Evolutionary conservation across 352 stramenopile genomes (phyloP), one percentile per base, ranked within the genome.

Genomic region (Thraustochytrium striatum): DNA sequence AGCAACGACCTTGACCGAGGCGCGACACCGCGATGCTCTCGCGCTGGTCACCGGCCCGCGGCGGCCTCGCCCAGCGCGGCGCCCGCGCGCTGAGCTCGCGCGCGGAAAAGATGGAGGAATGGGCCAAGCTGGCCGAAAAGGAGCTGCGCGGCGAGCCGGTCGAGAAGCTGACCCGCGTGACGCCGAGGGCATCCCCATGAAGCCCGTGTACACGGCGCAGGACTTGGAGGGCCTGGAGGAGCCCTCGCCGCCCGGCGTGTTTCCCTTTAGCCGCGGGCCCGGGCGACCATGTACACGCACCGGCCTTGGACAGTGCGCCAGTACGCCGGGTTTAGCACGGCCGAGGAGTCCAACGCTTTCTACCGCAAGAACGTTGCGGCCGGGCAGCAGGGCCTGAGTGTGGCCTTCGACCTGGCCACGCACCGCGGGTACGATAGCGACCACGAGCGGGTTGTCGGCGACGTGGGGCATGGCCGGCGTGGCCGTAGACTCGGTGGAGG

Each of bases 381-480:
- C 53, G 95, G 95, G 32, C 89, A 95, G 81, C 91, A 96, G 84
- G 95, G 95, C 58, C 87, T 98, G 0, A 95, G 87, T 61, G 95
- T 98, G 33, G 95, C 95, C 32, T 98, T 99, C 84, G 94, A 99
- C 85, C 86, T 98, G 50, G 93, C 95, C 5, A 98, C 95, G n/a
- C 95, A 99, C 88, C 87, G 94, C 57, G 94, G 95, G 72, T 99
- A 98, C 83, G 95, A 98, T 85, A 97, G 89, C 47, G 94, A 98
- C 85, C 94, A 98, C 84, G 91, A 88, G 52, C 87, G 95, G 73
- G 94, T 98, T 5, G 83, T 89, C 3, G 95, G 95, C 58, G 95
- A 99, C 83, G 95, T 99, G 8, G 95, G n/a, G 94, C 61, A 98
- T 98, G 93, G 95, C 94, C 1, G 95, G 95, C 68, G 95, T 99